Evolutionary conservation across 305 asterid species (phyloP).

Genomic region (Fraxinus greggii): DNA sequence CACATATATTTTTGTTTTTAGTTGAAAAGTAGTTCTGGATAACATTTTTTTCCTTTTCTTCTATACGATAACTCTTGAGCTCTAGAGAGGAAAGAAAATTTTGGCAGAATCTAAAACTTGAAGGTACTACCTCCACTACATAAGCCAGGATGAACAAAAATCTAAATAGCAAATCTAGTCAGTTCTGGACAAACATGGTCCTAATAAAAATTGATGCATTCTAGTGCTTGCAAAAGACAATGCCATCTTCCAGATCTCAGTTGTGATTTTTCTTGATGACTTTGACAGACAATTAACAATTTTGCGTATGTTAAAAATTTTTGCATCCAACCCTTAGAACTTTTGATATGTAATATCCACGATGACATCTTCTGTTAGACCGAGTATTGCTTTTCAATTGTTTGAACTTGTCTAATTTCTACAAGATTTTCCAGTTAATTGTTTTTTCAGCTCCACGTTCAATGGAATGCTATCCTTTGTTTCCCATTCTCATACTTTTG

Average conservation of each 20-base stretch:
- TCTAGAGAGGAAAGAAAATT: neutral
- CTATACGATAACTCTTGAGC: neutral
- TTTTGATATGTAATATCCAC: conserved; percentile 18
- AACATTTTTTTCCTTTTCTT: neutral
- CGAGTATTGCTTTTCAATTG: conserved; percentile 16
- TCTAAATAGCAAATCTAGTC: neutral
- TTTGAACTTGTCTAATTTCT: conserved; percentile 12
- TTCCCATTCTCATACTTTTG: conserved; percentile 21
- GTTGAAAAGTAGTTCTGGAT: conserved; percentile 7
- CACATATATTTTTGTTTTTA: conserved; percentile 2
- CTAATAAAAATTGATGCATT: neutral
- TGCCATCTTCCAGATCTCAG: neutral
- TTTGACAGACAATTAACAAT: neutral
- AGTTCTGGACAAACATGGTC: neutral
- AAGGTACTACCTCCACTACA: neutral
- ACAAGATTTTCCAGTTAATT: conserved; percentile 10
- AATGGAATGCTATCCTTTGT: neutral
- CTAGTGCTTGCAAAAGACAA: neutral
- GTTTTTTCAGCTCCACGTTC: neutral
- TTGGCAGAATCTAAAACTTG: neutral
- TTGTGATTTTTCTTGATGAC: neutral
- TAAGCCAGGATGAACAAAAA: neutral
- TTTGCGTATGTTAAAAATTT: neutral
- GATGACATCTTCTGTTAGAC: conserved; percentile 13
- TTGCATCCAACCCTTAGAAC: conserved; percentile 8